phyloP scores from a whole-genome alignment of 169 alveolate genomes.

The Plasmodium gonderi region DNA sequence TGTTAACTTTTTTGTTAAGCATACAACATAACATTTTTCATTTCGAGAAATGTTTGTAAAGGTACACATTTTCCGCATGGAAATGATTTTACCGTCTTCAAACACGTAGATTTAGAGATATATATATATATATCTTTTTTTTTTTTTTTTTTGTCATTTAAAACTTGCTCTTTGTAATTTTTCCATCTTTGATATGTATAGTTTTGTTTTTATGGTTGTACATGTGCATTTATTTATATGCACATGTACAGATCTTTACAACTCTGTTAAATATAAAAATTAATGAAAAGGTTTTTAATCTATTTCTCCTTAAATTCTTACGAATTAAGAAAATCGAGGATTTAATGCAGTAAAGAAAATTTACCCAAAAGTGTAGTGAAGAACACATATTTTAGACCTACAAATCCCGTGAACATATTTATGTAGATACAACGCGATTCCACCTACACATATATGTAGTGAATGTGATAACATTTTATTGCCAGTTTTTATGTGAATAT shows the following conservation, averaged over 20 bases:
- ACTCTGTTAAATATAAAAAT: neutral
- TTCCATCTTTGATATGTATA: neutral
- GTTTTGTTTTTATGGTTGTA: neutral
- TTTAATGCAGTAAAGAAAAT: neutral
- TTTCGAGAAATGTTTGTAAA: neutral
- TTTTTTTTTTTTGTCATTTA: neutral
- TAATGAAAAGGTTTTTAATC: neutral
- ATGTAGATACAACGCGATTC: too few relatives aligned
- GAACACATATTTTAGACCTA: too few relatives aligned
- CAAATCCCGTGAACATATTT: too few relatives aligned
- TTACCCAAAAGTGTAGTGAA: too few relatives aligned
- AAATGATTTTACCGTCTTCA: too few relatives aligned
- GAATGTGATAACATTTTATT: too few relatives aligned
- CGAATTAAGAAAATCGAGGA: neutral
- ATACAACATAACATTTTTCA: neutral
- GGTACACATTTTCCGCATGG: neutral
- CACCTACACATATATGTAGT: too few relatives aligned
- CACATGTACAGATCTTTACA: neutral
- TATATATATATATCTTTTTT: too few relatives aligned
- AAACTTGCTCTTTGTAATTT: neutral
- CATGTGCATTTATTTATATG: neutral
- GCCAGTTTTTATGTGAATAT: too few relatives aligned
- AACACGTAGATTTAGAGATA: too few relatives aligned
- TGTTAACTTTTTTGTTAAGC: neutral
- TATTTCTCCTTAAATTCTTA: neutral